These are phyloP conservation scores for Teratosphaeria destructans DNA, from an alignment of 2,329 filamentous ascomycete species.

Conservation along the genomic window DNA sequence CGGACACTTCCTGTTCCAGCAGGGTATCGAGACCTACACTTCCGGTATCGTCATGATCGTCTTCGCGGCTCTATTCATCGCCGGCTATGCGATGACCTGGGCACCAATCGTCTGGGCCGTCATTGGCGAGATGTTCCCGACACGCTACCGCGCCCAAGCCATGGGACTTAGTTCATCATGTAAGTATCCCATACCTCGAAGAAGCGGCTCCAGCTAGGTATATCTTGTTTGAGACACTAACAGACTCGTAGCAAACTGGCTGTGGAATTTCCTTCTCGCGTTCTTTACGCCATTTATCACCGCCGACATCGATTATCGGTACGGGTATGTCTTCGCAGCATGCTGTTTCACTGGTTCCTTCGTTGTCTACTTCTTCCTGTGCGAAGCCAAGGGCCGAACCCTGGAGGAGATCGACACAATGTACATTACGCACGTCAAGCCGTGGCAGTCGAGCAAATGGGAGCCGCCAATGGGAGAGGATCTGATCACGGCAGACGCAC, in stretches of 20 bases:
- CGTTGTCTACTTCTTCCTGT: conserved; percentile 31
- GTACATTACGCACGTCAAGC: conserved; percentile 27
- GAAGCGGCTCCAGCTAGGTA: no score
- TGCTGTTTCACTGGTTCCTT: conserved; percentile 25
- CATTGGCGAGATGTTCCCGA: conserved; percentile 55
- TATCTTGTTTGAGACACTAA: no score
- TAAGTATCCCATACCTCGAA: no score
- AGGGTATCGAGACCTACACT: conserved; percentile 23
- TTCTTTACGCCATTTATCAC: conserved; percentile 32
- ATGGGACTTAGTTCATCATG: conserved; percentile 47
- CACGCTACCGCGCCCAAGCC: conserved; percentile 38
- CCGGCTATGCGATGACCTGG: conserved; percentile 59
- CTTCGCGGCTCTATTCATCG: conserved; percentile 59
- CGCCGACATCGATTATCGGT: conserved; percentile 28
- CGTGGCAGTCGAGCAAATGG: conserved; percentile 25
- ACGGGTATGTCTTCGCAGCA: conserved; percentile 30
- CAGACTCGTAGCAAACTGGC: conserved; percentile 43
- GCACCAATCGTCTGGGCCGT: conserved; percentile 60
- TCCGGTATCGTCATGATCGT: conserved; percentile 54
- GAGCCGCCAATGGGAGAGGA: conserved; percentile 21
- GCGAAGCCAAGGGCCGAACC: conserved; percentile 27
- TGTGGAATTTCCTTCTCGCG: conserved; percentile 28
- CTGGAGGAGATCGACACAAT: conserved; percentile 33
- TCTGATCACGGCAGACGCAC: conserved; percentile 19
- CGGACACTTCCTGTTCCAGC: conserved; percentile 32